phyloP scores from a whole-genome alignment of 352 stramenopile species.

The Bremia lactucae region DNA sequence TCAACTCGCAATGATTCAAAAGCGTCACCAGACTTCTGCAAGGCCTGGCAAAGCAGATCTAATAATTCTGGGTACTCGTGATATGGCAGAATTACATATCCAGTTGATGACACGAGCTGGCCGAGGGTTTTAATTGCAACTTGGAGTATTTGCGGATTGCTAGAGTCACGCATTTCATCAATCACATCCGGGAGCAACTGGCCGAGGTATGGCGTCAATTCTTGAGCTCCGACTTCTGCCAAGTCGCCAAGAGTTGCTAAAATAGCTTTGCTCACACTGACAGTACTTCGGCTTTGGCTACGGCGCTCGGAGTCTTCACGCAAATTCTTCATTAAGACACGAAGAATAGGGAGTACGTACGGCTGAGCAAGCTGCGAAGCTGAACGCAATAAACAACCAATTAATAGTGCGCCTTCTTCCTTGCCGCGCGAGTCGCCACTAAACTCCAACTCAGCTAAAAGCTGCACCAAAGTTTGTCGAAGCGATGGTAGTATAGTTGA shows the following conservation, averaged over 20 bases:
- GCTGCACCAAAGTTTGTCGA: conserved; percentile 73
- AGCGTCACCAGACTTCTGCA: conserved; percentile 73
- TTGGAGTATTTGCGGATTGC: conserved; percentile 76
- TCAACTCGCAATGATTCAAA: conserved; percentile 72
- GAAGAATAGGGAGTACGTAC: conserved; percentile 78
- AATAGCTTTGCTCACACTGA: conserved; percentile 79
- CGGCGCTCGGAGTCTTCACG: conserved; percentile 65
- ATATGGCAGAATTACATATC: conserved; percentile 74
- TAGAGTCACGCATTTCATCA: conserved; percentile 76
- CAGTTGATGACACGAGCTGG: conserved; percentile 72
- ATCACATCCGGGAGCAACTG: conserved; percentile 82
- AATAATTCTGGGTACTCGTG: conserved; percentile 80
- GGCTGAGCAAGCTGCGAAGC: conserved; percentile 67
- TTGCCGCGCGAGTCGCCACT: conserved; percentile 72
- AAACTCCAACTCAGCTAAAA: conserved; percentile 82
- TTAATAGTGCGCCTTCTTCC: conserved; percentile 72
- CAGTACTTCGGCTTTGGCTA: conserved; percentile 59
- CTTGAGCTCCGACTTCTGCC: conserved; percentile 62
- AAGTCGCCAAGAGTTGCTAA: conserved; percentile 74
- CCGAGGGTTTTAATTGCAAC: conserved; percentile 81
- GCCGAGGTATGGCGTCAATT: conserved; percentile 73
- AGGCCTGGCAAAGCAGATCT: conserved; percentile 59
- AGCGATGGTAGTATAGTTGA: conserved; percentile 72
- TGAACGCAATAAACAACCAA: conserved; percentile 72
- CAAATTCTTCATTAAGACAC: conserved; percentile 82